A percentile compares a stretch with the other conserved stretches of the same genome.
phyloP scores from a whole-genome alignment of 805 yeast genomes.

The Monosporozyma aerobia region DNA sequence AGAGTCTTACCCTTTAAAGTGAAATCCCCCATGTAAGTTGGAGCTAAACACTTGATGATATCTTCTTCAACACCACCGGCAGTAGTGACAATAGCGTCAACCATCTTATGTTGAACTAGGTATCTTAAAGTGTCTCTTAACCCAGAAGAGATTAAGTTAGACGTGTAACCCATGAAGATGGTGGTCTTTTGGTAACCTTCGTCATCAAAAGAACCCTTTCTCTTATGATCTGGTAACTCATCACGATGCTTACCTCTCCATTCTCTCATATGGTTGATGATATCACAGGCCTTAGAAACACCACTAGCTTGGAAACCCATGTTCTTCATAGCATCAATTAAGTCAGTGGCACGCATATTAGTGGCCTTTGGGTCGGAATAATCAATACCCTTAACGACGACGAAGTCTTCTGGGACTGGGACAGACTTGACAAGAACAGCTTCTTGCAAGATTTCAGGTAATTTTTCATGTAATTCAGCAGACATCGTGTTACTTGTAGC shows the following conservation, averaged over 20 bases:
- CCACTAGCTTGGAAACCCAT: constrained; percentile 98
- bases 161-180: constrained; percentile 91
- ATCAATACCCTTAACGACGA: constrained; percentile 80
- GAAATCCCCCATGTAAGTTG: constrained; percentile 92
- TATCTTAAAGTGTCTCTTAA: constrained; percentile 82
- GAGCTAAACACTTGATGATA: constrained; percentile 90
- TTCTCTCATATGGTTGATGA: constrained; percentile 80
- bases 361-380: constrained; percentile 69
- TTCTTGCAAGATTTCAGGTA: constrained; percentile 74
- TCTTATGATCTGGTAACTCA: constrained; percentile 58
- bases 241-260: constrained; percentile 84
- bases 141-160: constrained; percentile 92
- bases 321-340: constrained; percentile 72
- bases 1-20: constrained; percentile 67
- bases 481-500: background rate
- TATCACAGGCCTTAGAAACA: constrained; percentile 80
- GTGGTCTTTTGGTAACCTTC: constrained; percentile 77
- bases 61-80: constrained; percentile 99
- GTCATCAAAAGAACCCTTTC: constrained; percentile 69
- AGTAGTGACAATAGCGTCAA: constrained; percentile 89
- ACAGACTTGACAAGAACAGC: constrained; percentile 84
- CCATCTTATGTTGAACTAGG: constrained; percentile 88
- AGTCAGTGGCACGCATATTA: constrained; percentile 69
- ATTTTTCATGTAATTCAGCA: constrained; percentile 24
- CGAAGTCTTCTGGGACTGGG: constrained; percentile 74